Evolutionary conservation across 2,329 filamentous ascomycete genomes (phyloP).

Genomic region (Fusarium praegraminearum): DNA sequence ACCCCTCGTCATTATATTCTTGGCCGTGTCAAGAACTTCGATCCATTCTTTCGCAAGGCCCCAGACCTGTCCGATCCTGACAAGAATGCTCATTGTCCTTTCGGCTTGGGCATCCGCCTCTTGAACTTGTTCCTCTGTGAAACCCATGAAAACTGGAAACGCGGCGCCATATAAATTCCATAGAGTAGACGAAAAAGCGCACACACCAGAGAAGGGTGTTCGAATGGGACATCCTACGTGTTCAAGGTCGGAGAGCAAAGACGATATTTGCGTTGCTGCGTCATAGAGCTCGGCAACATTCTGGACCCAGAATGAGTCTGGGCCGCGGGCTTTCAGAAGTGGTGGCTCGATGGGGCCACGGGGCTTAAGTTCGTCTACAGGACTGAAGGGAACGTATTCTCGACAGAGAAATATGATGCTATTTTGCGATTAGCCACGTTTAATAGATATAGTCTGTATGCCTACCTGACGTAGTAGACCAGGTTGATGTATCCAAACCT

Average conservation of each 20-base stretch:
- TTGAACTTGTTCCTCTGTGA: neutral
- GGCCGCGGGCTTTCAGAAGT: conserved; percentile 34
- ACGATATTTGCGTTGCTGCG: conserved; percentile 42
- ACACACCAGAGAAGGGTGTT: conserved; percentile 41
- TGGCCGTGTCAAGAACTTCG: conserved; percentile 40
- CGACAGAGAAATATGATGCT: conserved; percentile 40
- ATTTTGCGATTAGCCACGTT: fast-evolving
- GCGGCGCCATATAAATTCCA: conserved; percentile 41
- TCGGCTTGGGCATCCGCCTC: conserved; percentile 34
- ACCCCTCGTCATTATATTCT: conserved; percentile 30
- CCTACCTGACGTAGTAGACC: conserved; percentile 45
- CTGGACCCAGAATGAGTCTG: conserved; percentile 38
- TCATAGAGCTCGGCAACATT: conserved; percentile 38
- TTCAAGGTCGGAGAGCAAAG: conserved; percentile 38
- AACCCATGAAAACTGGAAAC: conserved; percentile 40
- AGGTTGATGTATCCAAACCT: conserved; percentile 45
- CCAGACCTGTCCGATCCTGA: conserved; percentile 37
- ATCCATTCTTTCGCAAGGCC: conserved; percentile 46
- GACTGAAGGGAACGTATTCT: conserved; percentile 43
- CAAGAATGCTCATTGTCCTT: conserved; percentile 24
- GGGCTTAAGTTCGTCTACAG: conserved; percentile 41
- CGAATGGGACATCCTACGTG: conserved; percentile 36
- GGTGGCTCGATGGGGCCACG: conserved; percentile 44
- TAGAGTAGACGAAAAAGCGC: conserved; percentile 38
- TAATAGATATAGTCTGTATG: fast-evolving